phyloP scores from a whole-genome alignment of 148 eudicot species.

The Chenopodium formosanum region DNA sequence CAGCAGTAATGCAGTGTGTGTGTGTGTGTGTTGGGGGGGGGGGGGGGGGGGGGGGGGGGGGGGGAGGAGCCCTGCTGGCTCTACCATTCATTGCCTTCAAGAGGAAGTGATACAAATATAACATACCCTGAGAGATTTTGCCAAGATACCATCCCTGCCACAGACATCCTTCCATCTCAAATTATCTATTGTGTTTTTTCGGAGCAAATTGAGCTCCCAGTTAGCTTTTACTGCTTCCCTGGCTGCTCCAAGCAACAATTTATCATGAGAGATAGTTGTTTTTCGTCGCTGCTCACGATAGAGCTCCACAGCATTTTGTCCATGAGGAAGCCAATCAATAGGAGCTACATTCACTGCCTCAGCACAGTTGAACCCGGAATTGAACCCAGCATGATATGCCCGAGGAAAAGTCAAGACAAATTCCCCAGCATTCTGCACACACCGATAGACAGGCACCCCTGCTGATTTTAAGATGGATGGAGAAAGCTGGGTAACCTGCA shows the following conservation, averaged over 20 bases:
- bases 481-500: constrained; percentile 93
- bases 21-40: too few relatives aligned
- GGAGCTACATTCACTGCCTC: constrained; percentile 99
- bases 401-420: constrained; percentile 94
- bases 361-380: constrained; percentile 94
- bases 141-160: constrained; percentile 87
- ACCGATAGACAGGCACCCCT: constrained; percentile 91
- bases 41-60: too few relatives aligned
- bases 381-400: constrained; percentile 98
- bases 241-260: constrained; percentile 94
- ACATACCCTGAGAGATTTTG: constrained; percentile 78
- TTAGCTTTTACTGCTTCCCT: constrained; percentile 94
- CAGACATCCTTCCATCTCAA: constrained; percentile 84
- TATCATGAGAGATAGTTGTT: constrained; percentile 95
- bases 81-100: background rate
- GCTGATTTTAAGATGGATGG: constrained; percentile 77
- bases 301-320: constrained; percentile 93
- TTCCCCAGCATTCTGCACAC: constrained; percentile 87
- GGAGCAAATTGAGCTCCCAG: constrained; percentile 81
- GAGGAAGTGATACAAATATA: constrained; percentile 2
- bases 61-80: background rate
- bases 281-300: constrained; percentile 84
- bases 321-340: constrained; percentile 96
- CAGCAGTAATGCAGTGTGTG: too few relatives aligned
- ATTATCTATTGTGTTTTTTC: constrained; percentile 64